Percentiles rank a stretch among this genome's conserved stretches.
phyloP scores from a whole-genome alignment of 768 basidiomycete genomes.

The Russula lepida region DNA sequence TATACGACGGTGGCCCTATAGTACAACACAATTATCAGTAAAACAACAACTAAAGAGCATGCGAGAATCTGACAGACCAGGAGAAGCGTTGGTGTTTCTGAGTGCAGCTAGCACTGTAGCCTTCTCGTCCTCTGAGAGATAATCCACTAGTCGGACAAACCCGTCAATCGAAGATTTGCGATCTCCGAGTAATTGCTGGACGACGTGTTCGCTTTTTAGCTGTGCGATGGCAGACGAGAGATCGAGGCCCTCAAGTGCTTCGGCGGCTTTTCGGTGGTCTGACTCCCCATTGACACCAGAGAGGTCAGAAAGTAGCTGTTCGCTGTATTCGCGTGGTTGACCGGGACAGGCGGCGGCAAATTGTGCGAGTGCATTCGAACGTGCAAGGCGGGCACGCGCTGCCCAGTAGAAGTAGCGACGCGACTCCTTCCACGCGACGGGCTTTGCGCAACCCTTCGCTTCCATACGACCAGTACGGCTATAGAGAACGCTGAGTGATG shows the following conservation, averaged over 20 bases:
- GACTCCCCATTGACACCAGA: conserved; percentile 44
- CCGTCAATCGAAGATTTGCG: conserved; percentile 70
- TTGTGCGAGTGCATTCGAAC: conserved; percentile 51
- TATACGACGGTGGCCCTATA: conserved; percentile 37
- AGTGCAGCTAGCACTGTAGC: conserved; percentile 50
- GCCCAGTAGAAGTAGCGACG: conserved; percentile 93
- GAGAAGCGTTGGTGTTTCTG: conserved; percentile 47
- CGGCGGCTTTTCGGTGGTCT: conserved; percentile 50
- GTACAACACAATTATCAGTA: conserved; percentile 12
- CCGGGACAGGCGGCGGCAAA: conserved; percentile 68
- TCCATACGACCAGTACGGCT: conserved; percentile 95
- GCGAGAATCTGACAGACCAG: conserved; percentile 38
- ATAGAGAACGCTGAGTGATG: conserved; percentile 8
- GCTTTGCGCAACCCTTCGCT: conserved; percentile 89
- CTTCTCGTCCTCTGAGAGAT: conserved; percentile 66
- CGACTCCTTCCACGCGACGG: conserved; percentile 80
- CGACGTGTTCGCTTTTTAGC: conserved; percentile 61
- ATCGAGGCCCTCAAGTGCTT: conserved; percentile 64
- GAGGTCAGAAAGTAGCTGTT: conserved; percentile 53
- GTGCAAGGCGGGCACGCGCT: conserved; percentile 71
- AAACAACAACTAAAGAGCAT: too few relatives aligned
- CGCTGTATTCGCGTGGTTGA: conserved; percentile 57
- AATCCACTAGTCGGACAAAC: conserved; percentile 63
- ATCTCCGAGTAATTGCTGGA: conserved; percentile 62
- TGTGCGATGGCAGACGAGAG: conserved; percentile 52